Conservation (phyloP, 495 filamentous ascomycete species). For the Hypoxylon subgilvum region DNA sequence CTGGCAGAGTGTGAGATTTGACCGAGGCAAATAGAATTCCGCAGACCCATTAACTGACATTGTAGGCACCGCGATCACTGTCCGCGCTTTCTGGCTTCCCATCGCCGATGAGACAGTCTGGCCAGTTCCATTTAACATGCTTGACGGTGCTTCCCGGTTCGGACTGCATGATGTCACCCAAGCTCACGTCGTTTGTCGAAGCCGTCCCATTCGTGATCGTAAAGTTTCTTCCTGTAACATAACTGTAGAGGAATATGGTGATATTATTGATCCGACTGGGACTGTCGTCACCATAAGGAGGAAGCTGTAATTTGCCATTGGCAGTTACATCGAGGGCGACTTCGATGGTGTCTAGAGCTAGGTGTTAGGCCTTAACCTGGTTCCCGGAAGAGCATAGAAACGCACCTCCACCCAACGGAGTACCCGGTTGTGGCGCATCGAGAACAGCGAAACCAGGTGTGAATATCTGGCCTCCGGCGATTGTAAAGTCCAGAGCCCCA, state of each 20-base stretch:
- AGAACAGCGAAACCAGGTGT: slow-evolving; percentile 69
- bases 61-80: slow-evolving; percentile 55
- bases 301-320: slow-evolving; percentile 65
- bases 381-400: slow-evolving; percentile 15
- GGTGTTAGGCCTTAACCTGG: slow-evolving; percentile 4
- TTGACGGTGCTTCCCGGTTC: slow-evolving; percentile 70
- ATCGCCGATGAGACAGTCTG: slow-evolving; percentile 66
- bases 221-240: slow-evolving; percentile 65
- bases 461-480: slow-evolving; percentile 65
- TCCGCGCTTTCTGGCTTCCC: slow-evolving; percentile 46
- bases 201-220: slow-evolving; percentile 70
- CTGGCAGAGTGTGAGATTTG: slow-evolving; percentile 38
- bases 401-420: slow-evolving; percentile 68
- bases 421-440: slow-evolving; percentile 69
- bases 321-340: slow-evolving; percentile 70
- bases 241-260: slow-evolving; percentile 69
- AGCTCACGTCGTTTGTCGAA: slow-evolving; percentile 58
- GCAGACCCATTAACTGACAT: slow-evolving; percentile 43
- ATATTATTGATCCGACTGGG: slow-evolving; percentile 65
- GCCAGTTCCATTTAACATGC: slow-evolving; percentile 72
- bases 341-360: slow-evolving; percentile 61
- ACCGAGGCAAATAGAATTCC: neutral
- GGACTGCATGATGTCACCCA: slow-evolving; percentile 65
- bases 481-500: slow-evolving; percentile 53
- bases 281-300: slow-evolving; percentile 57